phyloP scores from a whole-genome alignment of 257 asterid species.

The Jacaranda mimosifolia region DNA sequence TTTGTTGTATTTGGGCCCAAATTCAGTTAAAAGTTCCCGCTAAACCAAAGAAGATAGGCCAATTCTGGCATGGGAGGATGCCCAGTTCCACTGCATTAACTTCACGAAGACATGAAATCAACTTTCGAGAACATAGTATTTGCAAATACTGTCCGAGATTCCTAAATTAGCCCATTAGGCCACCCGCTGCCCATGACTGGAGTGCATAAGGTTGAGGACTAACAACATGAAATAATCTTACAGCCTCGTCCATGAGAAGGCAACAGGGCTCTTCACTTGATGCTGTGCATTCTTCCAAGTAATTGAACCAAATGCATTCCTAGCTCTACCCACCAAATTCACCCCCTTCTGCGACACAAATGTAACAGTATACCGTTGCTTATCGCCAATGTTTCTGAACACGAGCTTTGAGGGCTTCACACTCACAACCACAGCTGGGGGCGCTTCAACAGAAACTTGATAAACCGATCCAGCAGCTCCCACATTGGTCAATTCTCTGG shows the following conservation, averaged over 20 bases:
- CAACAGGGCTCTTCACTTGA: slow-evolving; percentile 77
- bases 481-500: slow-evolving; percentile 71
- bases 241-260: slow-evolving; percentile 61
- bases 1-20: background rate
- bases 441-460: slow-evolving; percentile 53
- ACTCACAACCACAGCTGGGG: slow-evolving; percentile 47
- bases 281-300: slow-evolving; percentile 69
- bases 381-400: slow-evolving; percentile 62
- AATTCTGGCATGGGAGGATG: slow-evolving; percentile 7
- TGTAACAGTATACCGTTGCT: slow-evolving; percentile 61
- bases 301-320: slow-evolving; percentile 67
- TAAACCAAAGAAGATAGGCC: slow-evolving; percentile 18
- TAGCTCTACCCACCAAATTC: background rate
- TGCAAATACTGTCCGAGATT: background rate
- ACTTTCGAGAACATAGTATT: slow-evolving; percentile 22
- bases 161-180: too few species aligned
- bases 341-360: slow-evolving; percentile 62
- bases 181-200: too few species aligned
- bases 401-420: slow-evolving; percentile 71
- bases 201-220: too few species aligned
- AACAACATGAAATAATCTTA: too few species aligned
- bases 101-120: slow-evolving; percentile 15
- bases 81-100: slow-evolving; percentile 26
- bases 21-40: background rate
- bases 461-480: slow-evolving; percentile 64